These are phyloP conservation scores for Globisporangium okanoganense DNA, from an alignment of 352 stramenopile species.

Conservation along the genomic window DNA sequence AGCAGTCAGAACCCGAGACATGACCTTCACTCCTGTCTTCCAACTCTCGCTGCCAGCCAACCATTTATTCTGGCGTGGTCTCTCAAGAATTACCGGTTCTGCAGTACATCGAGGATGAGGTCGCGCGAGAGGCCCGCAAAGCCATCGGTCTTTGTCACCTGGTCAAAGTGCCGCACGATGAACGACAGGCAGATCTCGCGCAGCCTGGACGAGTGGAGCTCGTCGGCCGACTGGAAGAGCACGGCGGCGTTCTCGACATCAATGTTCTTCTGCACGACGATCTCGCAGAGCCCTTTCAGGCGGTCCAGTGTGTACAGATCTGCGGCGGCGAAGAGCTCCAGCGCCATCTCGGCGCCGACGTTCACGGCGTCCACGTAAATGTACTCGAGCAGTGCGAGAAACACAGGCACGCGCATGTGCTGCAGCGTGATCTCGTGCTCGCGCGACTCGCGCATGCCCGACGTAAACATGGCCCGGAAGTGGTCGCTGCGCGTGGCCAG, in stretches of 20 bases:
- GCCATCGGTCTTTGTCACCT: slow-evolving; percentile 89
- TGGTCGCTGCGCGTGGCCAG: slow-evolving; percentile 93
- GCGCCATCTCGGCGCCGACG: slow-evolving; percentile 88
- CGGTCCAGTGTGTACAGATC: slow-evolving; percentile 95
- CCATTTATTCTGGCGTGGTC: not conserved
- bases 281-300: slow-evolving; percentile 90
- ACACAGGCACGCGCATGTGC: slow-evolving; percentile 90
- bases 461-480: slow-evolving; percentile 94
- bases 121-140: slow-evolving; percentile 83
- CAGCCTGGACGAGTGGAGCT: slow-evolving; percentile 76
- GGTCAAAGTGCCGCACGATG: slow-evolving; percentile 89
- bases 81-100: slow-evolving; percentile 70
- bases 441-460: slow-evolving; percentile 90
- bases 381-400: slow-evolving; percentile 95
- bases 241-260: slow-evolving; percentile 82
- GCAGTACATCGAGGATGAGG: slow-evolving; percentile 87
- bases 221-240: slow-evolving; percentile 84
- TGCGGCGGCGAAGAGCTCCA: slow-evolving; percentile 92
- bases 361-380: slow-evolving; percentile 96
- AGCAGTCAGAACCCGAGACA: too few species aligned
- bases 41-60: slow-evolving; percentile 4
- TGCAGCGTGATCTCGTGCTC: slow-evolving; percentile 86
- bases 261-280: slow-evolving; percentile 89
- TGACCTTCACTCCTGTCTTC: not conserved
- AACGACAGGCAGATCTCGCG: slow-evolving; percentile 88